Conservation (phyloP, 306 rosid species). For the Gastrolobium villosum region DNA sequence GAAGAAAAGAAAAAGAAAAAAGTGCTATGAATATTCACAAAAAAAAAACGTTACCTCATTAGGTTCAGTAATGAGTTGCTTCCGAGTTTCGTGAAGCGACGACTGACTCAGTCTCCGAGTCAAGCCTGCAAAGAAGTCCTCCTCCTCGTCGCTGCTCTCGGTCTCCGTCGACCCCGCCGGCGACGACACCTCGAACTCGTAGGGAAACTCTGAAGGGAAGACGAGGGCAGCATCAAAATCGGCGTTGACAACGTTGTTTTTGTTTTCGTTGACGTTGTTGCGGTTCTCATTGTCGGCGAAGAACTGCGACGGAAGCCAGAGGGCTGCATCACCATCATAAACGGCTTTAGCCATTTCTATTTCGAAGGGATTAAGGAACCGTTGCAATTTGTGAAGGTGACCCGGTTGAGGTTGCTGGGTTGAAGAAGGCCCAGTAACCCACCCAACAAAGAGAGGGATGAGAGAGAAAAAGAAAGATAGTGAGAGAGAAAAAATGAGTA, state of each 20-base stretch:
- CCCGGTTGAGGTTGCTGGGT: conserved; percentile 47
- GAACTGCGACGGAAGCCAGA: conserved; percentile 58
- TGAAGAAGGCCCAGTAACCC: conserved; percentile 59
- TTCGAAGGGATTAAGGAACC: not conserved
- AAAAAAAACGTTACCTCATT: conserved; percentile 52
- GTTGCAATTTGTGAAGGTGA: not conserved
- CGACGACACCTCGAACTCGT: conserved; percentile 58
- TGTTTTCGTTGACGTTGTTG: not conserved
- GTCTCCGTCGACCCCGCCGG: conserved; percentile 69
- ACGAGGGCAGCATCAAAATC: not conserved
- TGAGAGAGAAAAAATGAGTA: not conserved
- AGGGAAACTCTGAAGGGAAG: conserved; percentile 80
- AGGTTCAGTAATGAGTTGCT: conserved; percentile 5
- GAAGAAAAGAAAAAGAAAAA: not conserved
- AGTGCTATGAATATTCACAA: not conserved
- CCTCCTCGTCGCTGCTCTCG: conserved; percentile 76
- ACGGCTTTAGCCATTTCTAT: conserved; percentile 49
- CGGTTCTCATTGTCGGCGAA: conserved; percentile 41
- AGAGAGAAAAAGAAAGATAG: not conserved
- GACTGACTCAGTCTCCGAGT: conserved; percentile 72
- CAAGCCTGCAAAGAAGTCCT: conserved; percentile 63
- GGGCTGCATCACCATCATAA: conserved; percentile 36
- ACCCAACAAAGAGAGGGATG: conserved; percentile 42
- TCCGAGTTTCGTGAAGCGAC: conserved; percentile 58
- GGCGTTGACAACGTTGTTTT: not conserved